These are phyloP conservation scores for Mortierella sp. DNA, from an alignment of 371 early-diverging fungal genomes.

Conservation along the genomic window DNA sequence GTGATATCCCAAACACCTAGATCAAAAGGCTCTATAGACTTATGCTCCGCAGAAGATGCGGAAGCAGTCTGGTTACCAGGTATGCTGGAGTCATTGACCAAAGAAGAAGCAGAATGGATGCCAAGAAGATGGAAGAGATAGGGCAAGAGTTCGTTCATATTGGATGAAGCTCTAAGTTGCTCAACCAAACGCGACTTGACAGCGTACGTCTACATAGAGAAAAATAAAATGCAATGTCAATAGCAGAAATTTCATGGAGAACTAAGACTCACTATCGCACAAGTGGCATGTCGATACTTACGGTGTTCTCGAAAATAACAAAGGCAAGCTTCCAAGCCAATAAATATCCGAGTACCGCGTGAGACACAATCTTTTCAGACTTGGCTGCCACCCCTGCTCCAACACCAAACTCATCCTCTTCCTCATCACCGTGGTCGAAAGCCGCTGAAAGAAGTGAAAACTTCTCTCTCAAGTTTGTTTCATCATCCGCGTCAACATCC, in stretches of 20 bases:
- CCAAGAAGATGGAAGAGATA: slow-evolving; percentile 75
- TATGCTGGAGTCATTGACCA: slow-evolving; percentile 15
- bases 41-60: slow-evolving; percentile 8
- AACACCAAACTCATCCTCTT: slow-evolving; percentile 46
- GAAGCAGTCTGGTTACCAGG: slow-evolving; percentile 23
- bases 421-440: slow-evolving; percentile 28
- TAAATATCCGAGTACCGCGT: slow-evolving; percentile 73
- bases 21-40: slow-evolving; percentile 70
- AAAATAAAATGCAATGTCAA: slow-evolving; percentile 6
- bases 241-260: not conserved
- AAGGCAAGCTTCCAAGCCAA: slow-evolving; percentile 81
- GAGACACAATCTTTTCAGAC: slow-evolving; percentile 42
- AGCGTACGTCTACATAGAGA: slow-evolving; percentile 75
- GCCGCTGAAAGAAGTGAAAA: slow-evolving; percentile 32
- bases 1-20: slow-evolving; percentile 78
- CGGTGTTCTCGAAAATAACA: slow-evolving; percentile 85
- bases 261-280: not conserved
- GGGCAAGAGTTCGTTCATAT: slow-evolving; percentile 67
- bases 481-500: slow-evolving; percentile 50
- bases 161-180: slow-evolving; percentile 72
- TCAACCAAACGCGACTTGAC: slow-evolving; percentile 73
- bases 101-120: slow-evolving; percentile 61
- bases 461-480: slow-evolving; percentile 26
- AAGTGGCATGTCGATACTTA: slow-evolving; percentile 55
- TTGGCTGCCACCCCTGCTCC: slow-evolving; percentile 46